phyloP scores from a whole-genome alignment of 495 filamentous ascomycete species.

The Penicillium herquei region DNA sequence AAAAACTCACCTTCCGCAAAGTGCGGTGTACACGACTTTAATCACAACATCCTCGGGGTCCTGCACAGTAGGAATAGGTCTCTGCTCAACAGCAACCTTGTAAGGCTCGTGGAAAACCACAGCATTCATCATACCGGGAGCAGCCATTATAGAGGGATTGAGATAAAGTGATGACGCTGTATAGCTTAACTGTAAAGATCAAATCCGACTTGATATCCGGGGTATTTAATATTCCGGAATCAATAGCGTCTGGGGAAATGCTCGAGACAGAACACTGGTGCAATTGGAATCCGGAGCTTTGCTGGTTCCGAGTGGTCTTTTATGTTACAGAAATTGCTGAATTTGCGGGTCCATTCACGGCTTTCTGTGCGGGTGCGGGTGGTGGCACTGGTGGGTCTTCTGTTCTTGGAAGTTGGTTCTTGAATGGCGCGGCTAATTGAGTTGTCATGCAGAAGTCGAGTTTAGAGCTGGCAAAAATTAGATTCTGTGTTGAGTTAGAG shows the following conservation, averaged over 20 bases:
- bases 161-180: background rate
- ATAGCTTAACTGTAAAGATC: too few species aligned
- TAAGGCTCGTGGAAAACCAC: constrained; percentile 50
- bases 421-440: background rate
- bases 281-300: constrained; percentile 1
- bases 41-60: constrained; percentile 77
- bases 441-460: background rate
- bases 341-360: constrained; percentile 11
- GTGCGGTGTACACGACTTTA: constrained; percentile 79
- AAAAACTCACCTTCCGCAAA: constrained; percentile 79
- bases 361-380: constrained; percentile 12
- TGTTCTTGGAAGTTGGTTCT: background rate
- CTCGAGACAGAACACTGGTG: background rate
- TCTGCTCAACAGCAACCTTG: constrained; percentile 48
- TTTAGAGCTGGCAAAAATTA: background rate
- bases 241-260: background rate
- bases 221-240: background rate
- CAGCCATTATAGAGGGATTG: constrained; percentile 6
- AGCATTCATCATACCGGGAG: constrained; percentile 43
- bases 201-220: background rate
- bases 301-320: background rate
- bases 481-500: background rate
- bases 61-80: constrained; percentile 57
- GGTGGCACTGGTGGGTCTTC: constrained; percentile 13
- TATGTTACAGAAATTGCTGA: background rate